Evolutionary conservation across 1,139 yeast genomes (phyloP).

Genomic region (Scheffersomyces lignicola): DNA sequence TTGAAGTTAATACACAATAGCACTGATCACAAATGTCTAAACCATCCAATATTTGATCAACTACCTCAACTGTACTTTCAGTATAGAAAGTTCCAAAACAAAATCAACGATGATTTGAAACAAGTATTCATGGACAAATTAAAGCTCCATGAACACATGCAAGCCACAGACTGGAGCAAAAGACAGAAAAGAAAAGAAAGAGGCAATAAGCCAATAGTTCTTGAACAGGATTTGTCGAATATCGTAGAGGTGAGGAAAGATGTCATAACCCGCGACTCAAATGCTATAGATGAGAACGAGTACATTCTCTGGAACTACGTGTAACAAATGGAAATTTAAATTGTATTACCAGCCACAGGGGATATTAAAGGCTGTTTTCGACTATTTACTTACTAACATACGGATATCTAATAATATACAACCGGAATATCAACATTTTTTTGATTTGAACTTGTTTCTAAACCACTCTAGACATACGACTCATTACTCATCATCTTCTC

Average conservation of each 20-base stretch:
- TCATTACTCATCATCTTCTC: constrained; percentile 15
- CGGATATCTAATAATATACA: neutral
- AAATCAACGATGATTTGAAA: constrained; percentile 2
- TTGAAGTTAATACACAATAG: constrained; percentile 10
- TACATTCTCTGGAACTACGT: constrained; percentile 4
- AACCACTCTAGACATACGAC: neutral
- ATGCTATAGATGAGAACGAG: constrained; percentile 5
- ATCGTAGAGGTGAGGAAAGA: constrained; percentile 2
- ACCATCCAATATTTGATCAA: neutral
- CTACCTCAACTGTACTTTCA: neutral
- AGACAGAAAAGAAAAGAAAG: constrained; percentile 3
- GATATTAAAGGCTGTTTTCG: neutral
- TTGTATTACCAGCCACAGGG: too few species aligned
- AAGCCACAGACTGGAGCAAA: constrained; percentile 10
- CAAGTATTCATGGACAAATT: constrained; percentile 10
- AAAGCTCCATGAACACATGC: constrained; percentile 7
- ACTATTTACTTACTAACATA: neutral
- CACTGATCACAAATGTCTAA: neutral
- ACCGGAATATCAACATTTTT: too few species aligned
- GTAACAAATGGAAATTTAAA: constrained; percentile 1
- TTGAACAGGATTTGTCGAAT: constrained; percentile 7
- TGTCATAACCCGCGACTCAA: neutral
- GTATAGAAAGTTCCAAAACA: neutral
- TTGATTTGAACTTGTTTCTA: too few species aligned
- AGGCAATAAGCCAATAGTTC: constrained; percentile 5